phyloP scores from a whole-genome alignment of 2,329 filamentous ascomycete species.

The Fusarium pseudograminearum region DNA sequence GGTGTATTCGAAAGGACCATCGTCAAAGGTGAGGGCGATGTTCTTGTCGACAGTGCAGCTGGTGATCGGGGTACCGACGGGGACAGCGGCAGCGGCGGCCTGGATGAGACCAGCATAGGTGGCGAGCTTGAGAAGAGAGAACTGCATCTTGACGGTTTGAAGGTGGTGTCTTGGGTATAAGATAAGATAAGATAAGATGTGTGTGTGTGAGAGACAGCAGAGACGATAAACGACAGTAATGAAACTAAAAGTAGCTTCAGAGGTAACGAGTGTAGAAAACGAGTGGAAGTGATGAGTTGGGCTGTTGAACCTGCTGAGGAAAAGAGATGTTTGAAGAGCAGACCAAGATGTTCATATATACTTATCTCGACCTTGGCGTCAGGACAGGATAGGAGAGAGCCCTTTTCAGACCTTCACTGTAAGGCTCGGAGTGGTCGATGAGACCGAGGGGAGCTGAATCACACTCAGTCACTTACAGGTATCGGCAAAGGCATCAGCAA shows the following conservation, averaged over 20 bases:
- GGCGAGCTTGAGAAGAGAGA: conserved; percentile 25
- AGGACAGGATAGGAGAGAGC: not conserved
- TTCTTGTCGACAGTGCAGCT: conserved; percentile 30
- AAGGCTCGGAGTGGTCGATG: not conserved
- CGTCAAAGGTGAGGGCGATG: conserved; percentile 31
- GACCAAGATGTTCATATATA: conserved; percentile 30
- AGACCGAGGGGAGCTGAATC: conserved; percentile 1
- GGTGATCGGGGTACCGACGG: conserved; percentile 23
- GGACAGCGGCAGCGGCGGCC: conserved; percentile 19
- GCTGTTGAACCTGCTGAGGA: conserved; percentile 19
- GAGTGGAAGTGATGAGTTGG: conserved; percentile 16
- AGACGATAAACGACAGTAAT: conserved; percentile 14
- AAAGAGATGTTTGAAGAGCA: not conserved
- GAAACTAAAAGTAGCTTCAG: conserved; percentile 20
- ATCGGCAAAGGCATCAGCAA: not conserved
- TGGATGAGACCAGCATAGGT: conserved; percentile 28
- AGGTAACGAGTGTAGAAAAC: conserved; percentile 20
- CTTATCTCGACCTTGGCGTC: not conserved
- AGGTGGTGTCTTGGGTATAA: not conserved
- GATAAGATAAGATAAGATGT: not conserved
- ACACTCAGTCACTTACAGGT: not conserved
- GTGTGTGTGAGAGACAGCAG: not conserved
- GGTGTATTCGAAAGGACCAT: conserved; percentile 30
- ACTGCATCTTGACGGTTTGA: conserved; percentile 11
- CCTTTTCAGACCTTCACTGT: not conserved